Percentiles rank a stretch among this genome's conserved stretches.
These are phyloP conservation scores for Taphrina flavorubra DNA, from an alignment of 1,139 yeast genomes.

Conservation along the genomic window DNA sequence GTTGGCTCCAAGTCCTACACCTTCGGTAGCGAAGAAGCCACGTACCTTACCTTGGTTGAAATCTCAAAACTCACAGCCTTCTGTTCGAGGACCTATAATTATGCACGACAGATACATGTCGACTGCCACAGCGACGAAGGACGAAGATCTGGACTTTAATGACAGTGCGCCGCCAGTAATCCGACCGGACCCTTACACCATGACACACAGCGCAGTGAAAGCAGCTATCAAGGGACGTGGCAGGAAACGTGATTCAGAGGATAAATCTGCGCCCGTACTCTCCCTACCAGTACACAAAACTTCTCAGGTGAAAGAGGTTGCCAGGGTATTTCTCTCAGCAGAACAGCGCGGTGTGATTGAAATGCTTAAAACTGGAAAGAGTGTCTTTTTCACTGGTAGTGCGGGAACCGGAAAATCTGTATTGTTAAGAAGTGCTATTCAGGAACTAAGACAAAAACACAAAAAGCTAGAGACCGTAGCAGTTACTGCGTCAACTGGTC, in stretches of 20 bases:
- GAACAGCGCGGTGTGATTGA: constrained; percentile 76
- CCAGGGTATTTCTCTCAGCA: constrained; percentile 57
- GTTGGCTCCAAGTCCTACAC: background rate
- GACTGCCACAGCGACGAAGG: background rate
- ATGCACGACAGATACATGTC: constrained; percentile 8
- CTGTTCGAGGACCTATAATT: background rate
- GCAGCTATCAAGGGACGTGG: constrained; percentile 22
- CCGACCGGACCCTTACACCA: constrained; percentile 15
- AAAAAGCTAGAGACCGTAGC: constrained; percentile 61
- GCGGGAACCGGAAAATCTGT: constrained; percentile 94
- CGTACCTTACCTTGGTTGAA: constrained; percentile 16
- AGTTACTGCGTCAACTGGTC: constrained; percentile 89
- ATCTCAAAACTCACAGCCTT: background rate
- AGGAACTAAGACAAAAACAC: constrained; percentile 59
- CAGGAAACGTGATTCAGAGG: constrained; percentile 16
- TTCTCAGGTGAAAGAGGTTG: constrained; percentile 32
- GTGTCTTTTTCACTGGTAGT: constrained; percentile 86
- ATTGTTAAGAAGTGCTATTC: constrained; percentile 70
- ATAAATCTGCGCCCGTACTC: constrained; percentile 1
- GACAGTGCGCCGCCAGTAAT: constrained; percentile 1
- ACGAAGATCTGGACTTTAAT: background rate
- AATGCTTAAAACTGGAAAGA: constrained; percentile 62
- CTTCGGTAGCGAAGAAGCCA: constrained; percentile 1
- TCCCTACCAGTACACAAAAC: background rate
- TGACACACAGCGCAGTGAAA: constrained; percentile 31